Evolutionary conservation across 805 yeast genomes (phyloP).

Genomic region (Clavispora vitiphila): DNA sequence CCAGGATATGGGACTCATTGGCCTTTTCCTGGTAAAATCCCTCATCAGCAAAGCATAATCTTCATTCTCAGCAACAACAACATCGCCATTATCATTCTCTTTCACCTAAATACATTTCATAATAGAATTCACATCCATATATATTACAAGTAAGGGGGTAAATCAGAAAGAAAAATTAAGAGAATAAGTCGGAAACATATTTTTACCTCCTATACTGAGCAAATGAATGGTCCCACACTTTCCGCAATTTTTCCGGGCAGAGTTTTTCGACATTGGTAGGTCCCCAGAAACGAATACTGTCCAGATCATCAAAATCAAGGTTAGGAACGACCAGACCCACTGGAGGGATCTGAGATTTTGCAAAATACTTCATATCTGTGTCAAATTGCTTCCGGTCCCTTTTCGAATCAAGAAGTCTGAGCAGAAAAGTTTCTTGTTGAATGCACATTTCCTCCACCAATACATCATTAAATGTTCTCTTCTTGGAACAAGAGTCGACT

Average conservation of each 20-base stretch:
- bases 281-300: neutral
- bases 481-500: no score
- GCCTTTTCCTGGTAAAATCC: no score
- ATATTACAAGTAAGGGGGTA: no score
- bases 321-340: neutral
- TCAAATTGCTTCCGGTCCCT: neutral
- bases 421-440: neutral
- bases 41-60: no score
- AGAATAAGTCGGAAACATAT: no score
- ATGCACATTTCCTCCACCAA: constrained; percentile 1
- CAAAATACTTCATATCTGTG: neutral
- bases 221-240: neutral
- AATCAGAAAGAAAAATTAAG: no score
- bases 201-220: neutral
- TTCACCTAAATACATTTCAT: neutral
- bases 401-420: neutral
- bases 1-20: neutral
- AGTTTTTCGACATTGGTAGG: neutral
- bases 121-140: neutral
- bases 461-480: neutral
- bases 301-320: no score
- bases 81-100: no score
- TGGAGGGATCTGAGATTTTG: neutral
- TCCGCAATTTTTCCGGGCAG: neutral
- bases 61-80: no score